Conservation (phyloP, 768 basidiomycete species). For the Pilatotrama ljubarskyi region DNA sequence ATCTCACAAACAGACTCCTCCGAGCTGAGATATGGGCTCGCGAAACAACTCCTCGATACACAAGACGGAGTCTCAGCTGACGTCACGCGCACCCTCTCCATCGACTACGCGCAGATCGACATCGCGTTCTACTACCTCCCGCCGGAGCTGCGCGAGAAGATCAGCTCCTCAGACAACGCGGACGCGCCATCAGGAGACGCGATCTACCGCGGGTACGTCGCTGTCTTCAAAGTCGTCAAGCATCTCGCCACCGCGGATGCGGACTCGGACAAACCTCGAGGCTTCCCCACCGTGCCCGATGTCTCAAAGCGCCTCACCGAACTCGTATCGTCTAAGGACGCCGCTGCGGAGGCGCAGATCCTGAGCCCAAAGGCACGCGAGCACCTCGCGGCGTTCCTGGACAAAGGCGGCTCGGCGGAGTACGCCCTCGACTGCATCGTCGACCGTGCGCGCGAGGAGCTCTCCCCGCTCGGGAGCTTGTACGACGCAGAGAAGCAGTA, state of each 20-base stretch:
- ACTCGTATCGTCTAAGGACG: background rate
- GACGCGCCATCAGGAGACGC: slow-evolving; percentile 7
- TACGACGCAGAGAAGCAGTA: slow-evolving; percentile 25
- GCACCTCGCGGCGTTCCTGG: slow-evolving; percentile 23
- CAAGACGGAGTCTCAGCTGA: slow-evolving; percentile 14
- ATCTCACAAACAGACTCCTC: background rate
- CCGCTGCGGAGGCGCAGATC: background rate
- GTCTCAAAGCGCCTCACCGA: slow-evolving; percentile 10
- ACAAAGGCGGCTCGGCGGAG: slow-evolving; percentile 30
- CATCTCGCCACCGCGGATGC: slow-evolving; percentile 18
- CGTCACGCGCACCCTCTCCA: slow-evolving; percentile 5
- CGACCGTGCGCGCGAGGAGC: slow-evolving; percentile 28
- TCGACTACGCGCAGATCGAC: slow-evolving; percentile 19
- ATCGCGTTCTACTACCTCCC: slow-evolving; percentile 17
- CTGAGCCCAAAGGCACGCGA: slow-evolving; percentile 5
- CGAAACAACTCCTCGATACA: slow-evolving; percentile 9
- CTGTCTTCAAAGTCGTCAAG: slow-evolving; percentile 26
- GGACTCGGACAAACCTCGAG: background rate
- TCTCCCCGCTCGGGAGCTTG: slow-evolving; percentile 29
- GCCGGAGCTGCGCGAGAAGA: slow-evolving; percentile 6
- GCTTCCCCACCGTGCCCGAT: slow-evolving; percentile 21
- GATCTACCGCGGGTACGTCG: slow-evolving; percentile 33
- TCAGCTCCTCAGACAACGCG: background rate
- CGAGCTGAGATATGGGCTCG: slow-evolving; percentile 11
- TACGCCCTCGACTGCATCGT: slow-evolving; percentile 34